A percentile compares a stretch with the other conserved stretches of the same genome.
These are phyloP conservation scores for Hirschfeldia incana DNA, from an alignment of 345 rosid species.

Conservation along the genomic window DNA sequence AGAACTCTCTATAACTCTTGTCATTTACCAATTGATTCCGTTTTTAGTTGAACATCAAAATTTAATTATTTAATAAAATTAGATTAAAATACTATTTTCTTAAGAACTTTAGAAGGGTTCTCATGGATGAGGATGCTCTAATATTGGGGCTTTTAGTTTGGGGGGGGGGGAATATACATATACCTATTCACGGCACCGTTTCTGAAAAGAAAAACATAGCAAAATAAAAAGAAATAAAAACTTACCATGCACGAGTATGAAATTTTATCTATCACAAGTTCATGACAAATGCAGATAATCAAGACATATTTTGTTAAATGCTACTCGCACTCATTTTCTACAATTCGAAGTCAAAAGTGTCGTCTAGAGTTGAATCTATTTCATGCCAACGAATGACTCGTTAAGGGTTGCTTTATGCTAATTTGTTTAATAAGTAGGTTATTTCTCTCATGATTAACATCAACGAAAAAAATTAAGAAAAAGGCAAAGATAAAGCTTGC, in stretches of 20 bases:
- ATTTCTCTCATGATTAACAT: conserved; percentile 16
- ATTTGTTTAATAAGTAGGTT: not conserved
- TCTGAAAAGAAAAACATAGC: not conserved
- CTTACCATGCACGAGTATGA: not conserved
- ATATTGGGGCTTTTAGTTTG: too few relatives aligned
- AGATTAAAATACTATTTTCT: too few relatives aligned
- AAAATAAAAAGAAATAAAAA: not conserved
- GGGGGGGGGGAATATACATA: too few relatives aligned
- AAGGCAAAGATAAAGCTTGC: conserved; percentile 15
- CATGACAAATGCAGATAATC: not conserved
- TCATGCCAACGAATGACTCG: not conserved
- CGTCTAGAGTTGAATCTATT: conserved; percentile 34
- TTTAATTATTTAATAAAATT: too few relatives aligned
- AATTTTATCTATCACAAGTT: not conserved
- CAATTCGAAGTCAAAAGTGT: conserved; percentile 34
- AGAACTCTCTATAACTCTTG: too few relatives aligned
- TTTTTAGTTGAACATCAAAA: too few relatives aligned
- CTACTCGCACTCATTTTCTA: conserved; percentile 5
- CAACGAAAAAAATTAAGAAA: not conserved
- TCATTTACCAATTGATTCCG: too few relatives aligned
- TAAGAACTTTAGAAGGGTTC: too few relatives aligned
- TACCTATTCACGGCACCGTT: too few relatives aligned
- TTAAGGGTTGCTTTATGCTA: conserved; percentile 15
- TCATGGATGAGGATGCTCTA: too few relatives aligned
- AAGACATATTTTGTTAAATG: not conserved